Evolutionary conservation across 2,329 filamentous ascomycete species (phyloP).

Genomic region (Ampelomyces quisqualis): DNA sequence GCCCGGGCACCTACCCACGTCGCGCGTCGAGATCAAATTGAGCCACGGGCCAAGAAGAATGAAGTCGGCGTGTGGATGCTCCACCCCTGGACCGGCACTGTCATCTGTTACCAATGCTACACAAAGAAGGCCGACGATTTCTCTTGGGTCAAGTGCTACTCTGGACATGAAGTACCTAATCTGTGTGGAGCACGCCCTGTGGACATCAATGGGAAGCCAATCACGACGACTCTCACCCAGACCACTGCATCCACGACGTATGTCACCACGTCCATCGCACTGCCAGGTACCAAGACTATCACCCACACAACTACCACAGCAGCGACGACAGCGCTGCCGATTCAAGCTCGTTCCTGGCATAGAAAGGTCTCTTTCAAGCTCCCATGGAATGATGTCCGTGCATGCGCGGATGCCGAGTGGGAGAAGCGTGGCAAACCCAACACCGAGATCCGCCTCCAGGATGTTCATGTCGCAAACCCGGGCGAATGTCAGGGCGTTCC

Average conservation of each 20-base stretch:
- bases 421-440: slow-evolving; percentile 18
- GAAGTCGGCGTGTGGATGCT: slow-evolving; percentile 25
- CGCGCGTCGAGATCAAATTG: too few species aligned
- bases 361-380: slow-evolving; percentile 16
- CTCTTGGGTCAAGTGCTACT: slow-evolving; percentile 20
- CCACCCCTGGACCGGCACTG: slow-evolving; percentile 24
- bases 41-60: slow-evolving; percentile 7
- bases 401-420: slow-evolving; percentile 28
- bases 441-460: slow-evolving; percentile 17
- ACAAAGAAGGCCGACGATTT: slow-evolving; percentile 10
- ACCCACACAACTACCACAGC: neutral
- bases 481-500: neutral
- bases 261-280: neutral
- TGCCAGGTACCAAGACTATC: neutral
- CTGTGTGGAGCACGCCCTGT: neutral
- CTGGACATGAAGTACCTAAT: slow-evolving; percentile 1
- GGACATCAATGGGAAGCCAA: slow-evolving; percentile 8
- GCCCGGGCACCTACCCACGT: too few species aligned
- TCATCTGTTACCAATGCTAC: slow-evolving; percentile 31
- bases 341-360: slow-evolving; percentile 21
- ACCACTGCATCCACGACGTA: neutral
- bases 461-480: slow-evolving; percentile 7
- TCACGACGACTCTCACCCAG: slow-evolving; percentile 4
- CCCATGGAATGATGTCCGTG: slow-evolving; percentile 8
- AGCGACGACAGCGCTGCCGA: neutral